These are phyloP conservation scores for Sugiyamaella grinbergsii DNA, from an alignment of 1,139 yeast species.

Conservation along the genomic window DNA sequence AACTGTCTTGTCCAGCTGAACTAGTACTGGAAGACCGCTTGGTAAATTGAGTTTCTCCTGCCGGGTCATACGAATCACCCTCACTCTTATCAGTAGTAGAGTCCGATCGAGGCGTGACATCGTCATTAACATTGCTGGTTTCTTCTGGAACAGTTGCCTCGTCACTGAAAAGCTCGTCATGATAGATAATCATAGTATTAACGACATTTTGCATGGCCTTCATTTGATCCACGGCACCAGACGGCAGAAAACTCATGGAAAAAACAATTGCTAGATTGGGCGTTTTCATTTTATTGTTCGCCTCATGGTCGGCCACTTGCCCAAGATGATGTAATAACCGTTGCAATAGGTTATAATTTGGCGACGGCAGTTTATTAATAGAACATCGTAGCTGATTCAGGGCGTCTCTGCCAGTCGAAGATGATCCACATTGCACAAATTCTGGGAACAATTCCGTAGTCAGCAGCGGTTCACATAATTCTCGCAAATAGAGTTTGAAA, in stretches of 20 bases:
- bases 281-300: conserved; percentile 74
- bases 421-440: conserved; percentile 43
- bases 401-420: conserved; percentile 20
- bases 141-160: conserved; percentile 7
- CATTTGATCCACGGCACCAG: conserved; percentile 37
- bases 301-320: conserved; percentile 57
- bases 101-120: conserved; percentile 2
- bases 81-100: neutral
- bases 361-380: conserved; percentile 57
- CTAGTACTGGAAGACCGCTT: conserved; percentile 20
- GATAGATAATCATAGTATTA: conserved; percentile 41
- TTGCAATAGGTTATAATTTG: conserved; percentile 68
- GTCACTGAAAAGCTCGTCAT: conserved; percentile 37
- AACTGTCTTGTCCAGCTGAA: conserved; percentile 34
- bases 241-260: conserved; percentile 58
- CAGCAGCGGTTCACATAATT: conserved; percentile 83
- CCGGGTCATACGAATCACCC: neutral
- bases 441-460: conserved; percentile 59
- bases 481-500: conserved; percentile 81
- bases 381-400: conserved; percentile 49
- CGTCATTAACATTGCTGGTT: neutral
- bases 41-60: neutral
- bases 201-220: conserved; percentile 46
- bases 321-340: conserved; percentile 70
- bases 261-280: conserved; percentile 80